A percentile compares a stretch with the other conserved stretches of the same genome.
phyloP scores from a whole-genome alignment of 176 grass and related monocot species.

The Typha latifolia region DNA sequence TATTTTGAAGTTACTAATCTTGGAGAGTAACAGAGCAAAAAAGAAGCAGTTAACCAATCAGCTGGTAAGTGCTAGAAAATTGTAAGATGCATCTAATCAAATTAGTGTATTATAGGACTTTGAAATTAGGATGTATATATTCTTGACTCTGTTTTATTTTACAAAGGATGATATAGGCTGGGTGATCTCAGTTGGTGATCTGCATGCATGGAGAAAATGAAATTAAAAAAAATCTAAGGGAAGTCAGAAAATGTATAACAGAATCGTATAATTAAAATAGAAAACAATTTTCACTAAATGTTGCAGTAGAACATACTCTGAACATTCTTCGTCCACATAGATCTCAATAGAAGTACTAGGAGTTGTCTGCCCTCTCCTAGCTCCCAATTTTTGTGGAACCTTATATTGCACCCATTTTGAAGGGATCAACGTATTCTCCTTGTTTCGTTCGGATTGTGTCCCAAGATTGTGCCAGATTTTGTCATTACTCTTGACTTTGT shows the following conservation, averaged over 20 bases:
- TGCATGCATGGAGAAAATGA: too few species aligned
- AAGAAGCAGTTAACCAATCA: too few species aligned
- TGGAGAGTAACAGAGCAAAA: too few species aligned
- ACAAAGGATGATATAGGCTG: too few species aligned
- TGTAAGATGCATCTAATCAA: too few species aligned
- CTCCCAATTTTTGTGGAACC: constrained; percentile 50
- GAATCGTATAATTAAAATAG: neutral
- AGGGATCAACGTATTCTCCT: constrained; percentile 72
- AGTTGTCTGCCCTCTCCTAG: constrained; percentile 25
- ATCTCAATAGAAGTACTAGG: constrained; percentile 46
- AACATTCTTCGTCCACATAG: constrained; percentile 62
- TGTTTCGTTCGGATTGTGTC: constrained; percentile 67
- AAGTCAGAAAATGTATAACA: neutral
- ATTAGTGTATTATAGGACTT: too few species aligned
- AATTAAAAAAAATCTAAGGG: too few species aligned
- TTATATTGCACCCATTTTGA: constrained; percentile 76
- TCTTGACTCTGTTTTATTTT: too few species aligned
- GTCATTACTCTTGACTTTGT: constrained; percentile 28
- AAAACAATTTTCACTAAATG: neutral
- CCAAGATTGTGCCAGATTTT: constrained; percentile 56
- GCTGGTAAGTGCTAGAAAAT: too few species aligned
- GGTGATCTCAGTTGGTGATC: too few species aligned
- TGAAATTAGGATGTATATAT: too few species aligned
- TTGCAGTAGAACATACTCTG: constrained; percentile 42
- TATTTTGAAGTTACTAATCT: too few species aligned